phyloP scores from a whole-genome alignment of 148 eudicot genomes.

The Cornus kousa region DNA sequence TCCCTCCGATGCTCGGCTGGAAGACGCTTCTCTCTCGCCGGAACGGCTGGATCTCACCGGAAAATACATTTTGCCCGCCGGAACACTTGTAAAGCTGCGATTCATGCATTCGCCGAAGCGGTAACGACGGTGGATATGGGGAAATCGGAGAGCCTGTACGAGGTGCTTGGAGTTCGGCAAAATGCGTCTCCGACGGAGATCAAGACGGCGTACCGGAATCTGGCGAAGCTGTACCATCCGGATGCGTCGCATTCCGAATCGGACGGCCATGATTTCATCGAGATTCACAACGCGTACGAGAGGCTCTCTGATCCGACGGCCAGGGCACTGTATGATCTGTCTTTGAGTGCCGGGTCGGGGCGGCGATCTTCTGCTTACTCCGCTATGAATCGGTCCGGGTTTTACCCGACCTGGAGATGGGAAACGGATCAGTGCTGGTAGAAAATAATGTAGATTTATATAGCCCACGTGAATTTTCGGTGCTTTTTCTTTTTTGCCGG shows the following conservation, averaged over 20 bases:
- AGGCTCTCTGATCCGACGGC: constrained; percentile 72
- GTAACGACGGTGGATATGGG: background rate
- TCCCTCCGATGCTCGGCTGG: background rate
- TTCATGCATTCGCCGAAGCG: constrained; percentile 20
- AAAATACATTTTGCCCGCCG: constrained; percentile 9
- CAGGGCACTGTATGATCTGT: constrained; percentile 34
- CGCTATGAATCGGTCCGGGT: constrained; percentile 27
- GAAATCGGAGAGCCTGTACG: constrained; percentile 44
- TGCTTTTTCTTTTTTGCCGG: background rate
- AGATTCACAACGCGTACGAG: constrained; percentile 63
- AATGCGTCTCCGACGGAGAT: constrained; percentile 58
- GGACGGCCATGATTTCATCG: constrained; percentile 47
- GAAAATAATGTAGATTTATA: background rate
- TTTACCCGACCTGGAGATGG: constrained; percentile 51
- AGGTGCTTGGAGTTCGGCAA: constrained; percentile 43
- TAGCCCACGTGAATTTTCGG: background rate
- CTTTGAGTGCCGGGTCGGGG: constrained; percentile 14
- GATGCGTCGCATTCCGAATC: constrained; percentile 35
- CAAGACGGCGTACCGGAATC: constrained; percentile 58
- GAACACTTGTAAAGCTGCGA: constrained; percentile 16
- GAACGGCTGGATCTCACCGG: background rate
- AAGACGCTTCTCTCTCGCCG: background rate
- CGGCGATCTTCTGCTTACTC: constrained; percentile 7
- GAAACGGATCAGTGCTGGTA: constrained; percentile 85
- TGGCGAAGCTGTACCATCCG: constrained; percentile 67